Evolutionary conservation across 768 basidiomycete genomes (phyloP).

Genomic region (Mycena chlorophos): DNA sequence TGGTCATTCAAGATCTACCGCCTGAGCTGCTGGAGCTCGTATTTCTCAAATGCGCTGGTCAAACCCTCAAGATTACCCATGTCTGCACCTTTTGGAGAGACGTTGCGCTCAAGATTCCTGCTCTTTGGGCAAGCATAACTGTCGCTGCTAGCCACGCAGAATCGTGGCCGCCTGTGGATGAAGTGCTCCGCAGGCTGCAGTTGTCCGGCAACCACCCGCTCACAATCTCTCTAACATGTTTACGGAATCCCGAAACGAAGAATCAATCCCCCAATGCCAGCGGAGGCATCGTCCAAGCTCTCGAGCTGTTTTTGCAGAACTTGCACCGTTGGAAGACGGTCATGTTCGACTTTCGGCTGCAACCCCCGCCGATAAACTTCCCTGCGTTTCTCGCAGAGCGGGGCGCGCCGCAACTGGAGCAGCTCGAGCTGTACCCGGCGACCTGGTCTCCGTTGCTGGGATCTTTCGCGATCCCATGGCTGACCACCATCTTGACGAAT

Average conservation of each 20-base stretch:
- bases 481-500: not conserved
- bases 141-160: slow-evolving; percentile 6
- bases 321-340: not conserved
- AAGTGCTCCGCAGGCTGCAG: slow-evolving; percentile 10
- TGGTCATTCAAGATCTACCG: no score
- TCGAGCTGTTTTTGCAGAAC: not conserved
- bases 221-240: slow-evolving; percentile 4
- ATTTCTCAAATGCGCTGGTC: no score
- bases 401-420: not conserved
- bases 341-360: not conserved
- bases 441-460: not conserved
- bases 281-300: no score
- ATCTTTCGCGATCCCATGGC: not conserved
- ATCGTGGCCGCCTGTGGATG: slow-evolving; percentile 4
- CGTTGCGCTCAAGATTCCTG: slow-evolving; percentile 4
- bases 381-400: not conserved
- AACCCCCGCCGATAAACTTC: no score
- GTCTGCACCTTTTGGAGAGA: slow-evolving; percentile 13
- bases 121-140: slow-evolving; percentile 10
- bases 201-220: slow-evolving; percentile 7
- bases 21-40: not conserved
- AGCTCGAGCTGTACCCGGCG: not conserved
- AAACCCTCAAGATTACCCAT: slow-evolving; percentile 5
- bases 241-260: no score
- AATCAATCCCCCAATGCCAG: no score